Evolutionary conservation across 1,284 basidiomycete genomes (phyloP).

Genomic region (Cutaneotrichosporon cutaneum): DNA sequence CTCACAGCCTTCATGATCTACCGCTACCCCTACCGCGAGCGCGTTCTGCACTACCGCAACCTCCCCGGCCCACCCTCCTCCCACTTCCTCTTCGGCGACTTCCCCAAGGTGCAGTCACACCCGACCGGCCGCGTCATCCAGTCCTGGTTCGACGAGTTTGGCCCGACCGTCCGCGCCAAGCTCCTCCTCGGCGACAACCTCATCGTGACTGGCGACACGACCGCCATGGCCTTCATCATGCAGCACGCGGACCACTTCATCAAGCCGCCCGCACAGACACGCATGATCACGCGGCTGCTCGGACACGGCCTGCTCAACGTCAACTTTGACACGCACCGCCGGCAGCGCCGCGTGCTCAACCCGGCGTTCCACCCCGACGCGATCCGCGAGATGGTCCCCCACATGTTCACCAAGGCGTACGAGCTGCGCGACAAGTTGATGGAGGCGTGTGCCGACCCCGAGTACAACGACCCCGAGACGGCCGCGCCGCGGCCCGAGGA

Average conservation of each 20-base stretch:
- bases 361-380: conserved; percentile 47
- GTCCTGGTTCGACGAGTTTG: conserved; percentile 25
- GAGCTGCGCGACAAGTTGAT: conserved; percentile 58
- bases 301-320: conserved; percentile 47
- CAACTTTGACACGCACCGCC: conserved; percentile 57
- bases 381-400: conserved; percentile 50
- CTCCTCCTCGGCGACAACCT: conserved; percentile 4
- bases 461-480: conserved; percentile 8
- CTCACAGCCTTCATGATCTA: conserved; percentile 12
- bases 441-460: conserved; percentile 61
- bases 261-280: conserved; percentile 63
- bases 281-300: conserved; percentile 55
- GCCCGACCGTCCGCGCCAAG: conserved; percentile 25
- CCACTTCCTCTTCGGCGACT: conserved; percentile 21
- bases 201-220: conserved; percentile 60
- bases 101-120: conserved; percentile 18
- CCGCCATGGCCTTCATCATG: conserved; percentile 63
- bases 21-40: conserved; percentile 16
- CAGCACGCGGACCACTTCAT: conserved; percentile 63
- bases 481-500: conserved; percentile 19
- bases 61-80: conserved; percentile 10
- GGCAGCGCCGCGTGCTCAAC: conserved; percentile 56
- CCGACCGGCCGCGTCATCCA: conserved; percentile 22
- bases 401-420: conserved; percentile 64
- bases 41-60: conserved; percentile 12